Evolutionary conservation across 2,329 filamentous ascomycete species (phyloP), one percentile per base, ranked within the genome.

Genomic region (Samsoniella hepiali): DNA sequence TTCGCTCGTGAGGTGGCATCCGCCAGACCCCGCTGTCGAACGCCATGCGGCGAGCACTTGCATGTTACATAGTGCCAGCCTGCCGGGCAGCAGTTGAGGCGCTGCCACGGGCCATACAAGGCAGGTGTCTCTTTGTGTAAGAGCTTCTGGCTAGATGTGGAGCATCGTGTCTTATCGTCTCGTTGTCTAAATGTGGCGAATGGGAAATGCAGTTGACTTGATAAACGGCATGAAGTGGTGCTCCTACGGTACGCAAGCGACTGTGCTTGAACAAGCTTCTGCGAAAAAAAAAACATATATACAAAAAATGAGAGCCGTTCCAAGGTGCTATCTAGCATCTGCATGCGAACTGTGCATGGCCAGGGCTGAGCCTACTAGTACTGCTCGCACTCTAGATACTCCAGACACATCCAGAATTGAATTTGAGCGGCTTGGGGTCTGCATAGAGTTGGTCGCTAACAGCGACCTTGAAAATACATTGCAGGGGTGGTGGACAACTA

Each of bases 21-120:
- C 38, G 49, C 49, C 38, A 40, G 38, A 54, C 58, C 58, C 58
- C 58, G 58, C 58, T 32, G 49, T 8, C 27, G 29, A 61, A 61
- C 51, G 51, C 50, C 51, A 62, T 62, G 59, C 59, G 27, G 15
- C 51, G 15, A 62, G 59, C 59, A 62, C 59, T 49, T 44, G 59
- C 59, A 62, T 55, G 40, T 53, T 47, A 60, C 32, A 32, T 40
- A 51, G 32, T 53, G 42, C 22, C 45, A 47, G 31, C 13, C n/a
- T 45, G 58, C 29, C 40, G 32, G 31, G 17, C 42, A 47, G 42
- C n/a, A 38, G 22, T 34, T 34, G 59, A 55, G 50, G 42, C 36
- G 40, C 15, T 36, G 27, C 22, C 22, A 40, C 51, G 59, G 42
- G 7, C 49, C n/a, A 13, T 27, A 40, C 7, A 56, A 13, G 40